Percentiles rank a stretch among this genome's conserved stretches.
These are phyloP conservation scores for Syzygium aromaticum DNA, from an alignment of 345 rosid genomes.

Conservation along the genomic window DNA sequence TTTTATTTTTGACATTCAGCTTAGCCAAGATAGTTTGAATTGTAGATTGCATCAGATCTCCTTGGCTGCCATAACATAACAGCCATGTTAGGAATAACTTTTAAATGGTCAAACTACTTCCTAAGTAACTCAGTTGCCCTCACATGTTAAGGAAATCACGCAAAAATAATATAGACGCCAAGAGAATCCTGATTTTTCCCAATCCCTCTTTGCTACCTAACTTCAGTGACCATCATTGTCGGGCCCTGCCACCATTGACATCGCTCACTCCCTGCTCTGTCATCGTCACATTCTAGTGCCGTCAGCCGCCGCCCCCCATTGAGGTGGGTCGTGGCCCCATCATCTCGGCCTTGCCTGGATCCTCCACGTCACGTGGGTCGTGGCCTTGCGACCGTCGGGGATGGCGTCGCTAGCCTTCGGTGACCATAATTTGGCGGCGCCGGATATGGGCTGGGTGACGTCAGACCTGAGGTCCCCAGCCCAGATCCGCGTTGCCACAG, in stretches of 20 bases:
- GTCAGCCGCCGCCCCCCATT: not conserved
- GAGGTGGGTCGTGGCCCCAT: too few relatives aligned
- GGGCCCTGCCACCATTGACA: not conserved
- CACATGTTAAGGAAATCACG: not conserved
- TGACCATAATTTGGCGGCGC: not conserved
- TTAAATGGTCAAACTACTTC: not conserved
- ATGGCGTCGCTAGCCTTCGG: not conserved
- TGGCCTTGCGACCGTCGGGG: not conserved
- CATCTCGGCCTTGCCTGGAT: not conserved
- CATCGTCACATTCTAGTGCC: not conserved
- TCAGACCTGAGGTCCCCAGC: too few relatives aligned
- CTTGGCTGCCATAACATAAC: not conserved
- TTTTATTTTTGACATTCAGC: not conserved
- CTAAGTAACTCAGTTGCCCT: not conserved
- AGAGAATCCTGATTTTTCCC: too few relatives aligned
- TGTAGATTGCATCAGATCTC: not conserved
- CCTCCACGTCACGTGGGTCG: not conserved
- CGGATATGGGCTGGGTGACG: not conserved
- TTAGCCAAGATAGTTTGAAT: not conserved
- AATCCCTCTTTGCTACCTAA: not conserved
- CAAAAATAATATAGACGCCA: not conserved
- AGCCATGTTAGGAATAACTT: not conserved
- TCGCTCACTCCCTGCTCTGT: not conserved
- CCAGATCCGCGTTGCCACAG: rapidly evolving
- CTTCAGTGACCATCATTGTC: too few relatives aligned